Evolutionary conservation across 768 basidiomycete genomes (phyloP).

Genomic region (Mycena indigotica): DNA sequence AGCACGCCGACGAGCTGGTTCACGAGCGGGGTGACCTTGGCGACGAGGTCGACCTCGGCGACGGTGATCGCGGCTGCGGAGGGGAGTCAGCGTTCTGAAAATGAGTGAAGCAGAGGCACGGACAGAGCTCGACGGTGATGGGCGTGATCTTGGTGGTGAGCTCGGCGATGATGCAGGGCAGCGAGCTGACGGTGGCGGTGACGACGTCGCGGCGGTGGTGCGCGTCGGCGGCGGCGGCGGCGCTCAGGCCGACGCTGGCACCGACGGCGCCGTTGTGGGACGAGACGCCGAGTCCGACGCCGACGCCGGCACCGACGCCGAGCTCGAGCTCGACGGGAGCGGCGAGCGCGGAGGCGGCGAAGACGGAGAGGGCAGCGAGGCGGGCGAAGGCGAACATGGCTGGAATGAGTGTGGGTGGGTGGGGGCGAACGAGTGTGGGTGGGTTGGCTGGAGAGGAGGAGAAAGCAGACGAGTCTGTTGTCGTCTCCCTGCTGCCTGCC

Average conservation of each 20-base stretch:
- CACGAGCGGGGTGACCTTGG: constrained; percentile 9
- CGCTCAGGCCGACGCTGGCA: neutral
- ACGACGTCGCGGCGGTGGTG: neutral
- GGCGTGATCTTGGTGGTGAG: constrained; percentile 8
- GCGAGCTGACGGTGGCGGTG: neutral
- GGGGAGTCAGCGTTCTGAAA: no score
- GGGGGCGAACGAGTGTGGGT: neutral
- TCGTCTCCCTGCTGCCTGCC: neutral
- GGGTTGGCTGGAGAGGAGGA: neutral
- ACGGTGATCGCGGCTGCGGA: constrained; percentile 9
- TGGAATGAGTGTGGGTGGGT: constrained; percentile 14
- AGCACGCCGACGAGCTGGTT: constrained; percentile 3
- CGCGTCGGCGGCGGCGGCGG: neutral
- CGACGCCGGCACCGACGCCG: neutral
- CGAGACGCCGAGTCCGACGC: neutral
- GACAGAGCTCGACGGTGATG: constrained; percentile 14
- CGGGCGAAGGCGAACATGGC: constrained; percentile 20
- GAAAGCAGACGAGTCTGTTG: neutral
- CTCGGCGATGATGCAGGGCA: constrained; percentile 14
- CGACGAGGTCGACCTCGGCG: constrained; percentile 10
- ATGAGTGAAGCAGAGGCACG: no score
- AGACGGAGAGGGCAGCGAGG: constrained; percentile 12
- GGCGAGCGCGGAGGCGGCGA: constrained; percentile 15
- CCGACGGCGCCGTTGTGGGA: neutral
- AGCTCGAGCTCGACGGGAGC: constrained; percentile 6